Evolutionary conservation across 495 filamentous ascomycete genomes (phyloP).

Genomic region (Cryomyces minteri): DNA sequence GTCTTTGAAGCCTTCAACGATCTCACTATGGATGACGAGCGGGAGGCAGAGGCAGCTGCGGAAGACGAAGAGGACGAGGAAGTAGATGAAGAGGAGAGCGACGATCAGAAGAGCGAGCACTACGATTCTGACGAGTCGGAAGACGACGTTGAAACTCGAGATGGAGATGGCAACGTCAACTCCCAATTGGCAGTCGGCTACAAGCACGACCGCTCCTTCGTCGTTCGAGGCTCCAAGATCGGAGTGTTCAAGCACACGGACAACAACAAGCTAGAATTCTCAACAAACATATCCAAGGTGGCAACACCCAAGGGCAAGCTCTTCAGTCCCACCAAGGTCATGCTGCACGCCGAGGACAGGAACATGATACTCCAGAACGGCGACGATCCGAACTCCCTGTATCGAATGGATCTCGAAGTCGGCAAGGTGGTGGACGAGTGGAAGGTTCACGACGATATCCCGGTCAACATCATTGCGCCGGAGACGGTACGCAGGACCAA

Average conservation of each 20-base stretch:
- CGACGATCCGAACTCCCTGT: constrained; percentile 77
- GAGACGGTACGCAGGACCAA: constrained; percentile 39
- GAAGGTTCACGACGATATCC: constrained; percentile 97
- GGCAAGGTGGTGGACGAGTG: constrained; percentile 99
- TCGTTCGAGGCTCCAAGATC: constrained; percentile 92
- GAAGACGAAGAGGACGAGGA: constrained; percentile 42
- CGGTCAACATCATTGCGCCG: constrained; percentile 74
- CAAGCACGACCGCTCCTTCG: constrained; percentile 93
- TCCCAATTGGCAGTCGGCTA: constrained; percentile 95
- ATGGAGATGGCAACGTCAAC: constrained; percentile 68
- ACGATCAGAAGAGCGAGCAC: constrained; percentile 53
- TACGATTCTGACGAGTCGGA: constrained; percentile 87
- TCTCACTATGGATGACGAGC: constrained; percentile 63
- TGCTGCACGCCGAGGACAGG: constrained; percentile 85
- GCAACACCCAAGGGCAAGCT: constrained; percentile 71
- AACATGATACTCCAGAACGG: constrained; percentile 85
- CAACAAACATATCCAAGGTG: constrained; percentile 94
- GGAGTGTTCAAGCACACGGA: constrained; percentile 95
- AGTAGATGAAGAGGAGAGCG: constrained; percentile 39
- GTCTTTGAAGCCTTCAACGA: constrained; percentile 93
- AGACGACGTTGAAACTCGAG: constrained; percentile 58
- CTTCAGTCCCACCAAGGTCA: constrained; percentile 93
- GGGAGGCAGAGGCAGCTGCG: constrained; percentile 37
- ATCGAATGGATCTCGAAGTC: constrained; percentile 94
- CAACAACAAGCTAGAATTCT: constrained; percentile 86